phyloP scores from a whole-genome alignment of 495 filamentous ascomycete species.

The Penicillium herquei region DNA sequence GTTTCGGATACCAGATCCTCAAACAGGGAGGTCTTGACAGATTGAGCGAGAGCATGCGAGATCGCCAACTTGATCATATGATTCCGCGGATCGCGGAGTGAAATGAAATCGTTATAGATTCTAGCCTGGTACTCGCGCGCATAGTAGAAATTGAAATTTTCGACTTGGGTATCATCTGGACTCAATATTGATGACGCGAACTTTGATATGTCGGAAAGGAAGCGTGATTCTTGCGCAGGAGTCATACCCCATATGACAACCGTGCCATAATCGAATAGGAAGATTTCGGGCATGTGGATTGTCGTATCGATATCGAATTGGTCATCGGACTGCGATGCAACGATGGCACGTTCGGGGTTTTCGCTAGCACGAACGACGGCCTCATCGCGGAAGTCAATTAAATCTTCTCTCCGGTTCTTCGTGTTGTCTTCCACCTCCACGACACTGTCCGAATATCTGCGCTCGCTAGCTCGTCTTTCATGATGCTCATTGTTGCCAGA shows the following conservation, averaged over 20 bases:
- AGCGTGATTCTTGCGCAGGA: constrained; percentile 74
- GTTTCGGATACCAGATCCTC: constrained; percentile 94
- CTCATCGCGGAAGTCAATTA: constrained; percentile 51
- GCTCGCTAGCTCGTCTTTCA: constrained; percentile 47
- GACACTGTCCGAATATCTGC: constrained; percentile 63
- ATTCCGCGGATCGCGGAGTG: constrained; percentile 83
- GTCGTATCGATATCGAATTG: constrained; percentile 52
- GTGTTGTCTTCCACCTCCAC: constrained; percentile 56
- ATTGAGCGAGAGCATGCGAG: constrained; percentile 90
- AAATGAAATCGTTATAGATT: constrained; percentile 99
- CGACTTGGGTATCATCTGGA: constrained; percentile 85
- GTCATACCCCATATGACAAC: constrained; percentile 99
- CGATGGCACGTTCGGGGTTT: constrained; percentile 26
- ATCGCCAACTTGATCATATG: constrained; percentile 99
- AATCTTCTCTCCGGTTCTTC: constrained; percentile 48
- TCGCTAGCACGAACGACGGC: constrained; percentile 28
- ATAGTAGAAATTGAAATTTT: constrained; percentile 99
- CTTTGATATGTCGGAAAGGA: constrained; percentile 92
- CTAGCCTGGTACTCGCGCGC: constrained; percentile 94
- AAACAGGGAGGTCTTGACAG: constrained; percentile 94
- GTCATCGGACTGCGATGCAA: constrained; percentile 23
- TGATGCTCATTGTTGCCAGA: constrained; percentile 28
- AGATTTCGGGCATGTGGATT: constrained; percentile 90
- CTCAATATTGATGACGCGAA: constrained; percentile 89
- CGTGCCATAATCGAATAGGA: constrained; percentile 97